phyloP scores from a whole-genome alignment of 2,329 filamentous ascomycete species.

The Penicillium sp. region DNA sequence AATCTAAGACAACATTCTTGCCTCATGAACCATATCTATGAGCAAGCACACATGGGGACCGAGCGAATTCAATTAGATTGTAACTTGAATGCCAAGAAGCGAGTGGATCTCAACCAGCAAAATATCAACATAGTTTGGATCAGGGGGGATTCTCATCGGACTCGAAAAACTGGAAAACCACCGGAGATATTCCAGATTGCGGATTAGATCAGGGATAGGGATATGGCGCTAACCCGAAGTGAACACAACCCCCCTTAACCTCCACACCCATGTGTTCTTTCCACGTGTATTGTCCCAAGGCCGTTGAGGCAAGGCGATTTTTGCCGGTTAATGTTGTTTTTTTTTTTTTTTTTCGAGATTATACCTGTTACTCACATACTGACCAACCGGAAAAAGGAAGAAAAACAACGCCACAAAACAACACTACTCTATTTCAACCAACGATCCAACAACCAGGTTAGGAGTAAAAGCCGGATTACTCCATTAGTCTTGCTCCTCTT shows the following conservation, averaged over 20 bases:
- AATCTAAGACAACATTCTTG: neutral
- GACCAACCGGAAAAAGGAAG: too few species aligned
- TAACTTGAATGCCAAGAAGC: neutral
- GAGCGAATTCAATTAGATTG: neutral
- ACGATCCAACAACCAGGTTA: neutral
- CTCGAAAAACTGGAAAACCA: neutral
- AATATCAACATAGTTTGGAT: constrained; percentile 17
- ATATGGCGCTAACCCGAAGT: constrained; percentile 12
- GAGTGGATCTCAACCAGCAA: constrained; percentile 4
- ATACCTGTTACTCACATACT: neutral
- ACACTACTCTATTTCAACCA: neutral
- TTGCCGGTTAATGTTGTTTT: neutral
- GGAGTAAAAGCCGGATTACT: neutral
- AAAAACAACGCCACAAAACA: neutral
- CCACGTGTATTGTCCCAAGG: neutral
- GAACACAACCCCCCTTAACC: neutral
- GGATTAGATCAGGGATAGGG: constrained; percentile 15
- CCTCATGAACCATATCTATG: neutral
- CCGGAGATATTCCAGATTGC: constrained; percentile 24
- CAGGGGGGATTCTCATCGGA: neutral
- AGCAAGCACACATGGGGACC: neutral
- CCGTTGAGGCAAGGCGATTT: too few species aligned
- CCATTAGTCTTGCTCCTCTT: neutral
- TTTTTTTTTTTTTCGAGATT: too few species aligned
- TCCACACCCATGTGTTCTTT: neutral